Base-by-base conservation (phyloP, 2,329 filamentous ascomycete species). In the Beauveria rudraprayagi region DNA sequence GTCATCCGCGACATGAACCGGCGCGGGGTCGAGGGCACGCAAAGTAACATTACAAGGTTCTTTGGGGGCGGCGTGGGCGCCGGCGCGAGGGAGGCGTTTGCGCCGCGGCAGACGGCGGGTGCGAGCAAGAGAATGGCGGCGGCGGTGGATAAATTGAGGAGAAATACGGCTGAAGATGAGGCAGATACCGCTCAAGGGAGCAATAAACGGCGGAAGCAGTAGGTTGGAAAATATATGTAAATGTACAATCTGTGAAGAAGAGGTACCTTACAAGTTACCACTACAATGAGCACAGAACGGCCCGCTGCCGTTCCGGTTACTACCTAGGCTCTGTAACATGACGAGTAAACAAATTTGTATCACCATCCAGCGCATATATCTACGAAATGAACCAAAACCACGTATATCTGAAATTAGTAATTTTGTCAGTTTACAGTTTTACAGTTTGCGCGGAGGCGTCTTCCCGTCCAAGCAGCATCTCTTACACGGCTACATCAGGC, bases 1-100 rank as follows among this genome's bases (percentile, higher is more conserved):
- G 95, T 99, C 1, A 94, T 99, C 65, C 83, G 87, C 61, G 94
- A 99, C 69, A 96, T 99, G 90, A 97, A 97, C 71, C 84, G 85
- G 4, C 82, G 94, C 44, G 89, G 91, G 65, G 81, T 85, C 30
- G 94, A 97, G 75, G 94, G 94, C 7, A 97, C 93, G 19, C 94
- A 99, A 78, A 87, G 86, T 62, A 99, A 99, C 67, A 96, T 99
- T 66, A 99, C 94, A n/a, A 81, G 87, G 26, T 99, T 87, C 73
- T 97, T 97, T 71, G 84, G 85, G 14, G 93, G 93, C 0, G 75
- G 78, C 5, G 86, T 91, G 0, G 90, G 90, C 0, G 81, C 81
- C 0, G 89, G 90, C 0, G 83, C 83, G 14, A 82, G 77, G 43
- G 83, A 87, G 63, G 83, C 82, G 0, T 92, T 91, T 75, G 89